A percentile compares a stretch with the other conserved stretches of the same genome.
phyloP scores from a whole-genome alignment of 1,284 basidiomycete species.

The Cryptococcus floricola region DNA sequence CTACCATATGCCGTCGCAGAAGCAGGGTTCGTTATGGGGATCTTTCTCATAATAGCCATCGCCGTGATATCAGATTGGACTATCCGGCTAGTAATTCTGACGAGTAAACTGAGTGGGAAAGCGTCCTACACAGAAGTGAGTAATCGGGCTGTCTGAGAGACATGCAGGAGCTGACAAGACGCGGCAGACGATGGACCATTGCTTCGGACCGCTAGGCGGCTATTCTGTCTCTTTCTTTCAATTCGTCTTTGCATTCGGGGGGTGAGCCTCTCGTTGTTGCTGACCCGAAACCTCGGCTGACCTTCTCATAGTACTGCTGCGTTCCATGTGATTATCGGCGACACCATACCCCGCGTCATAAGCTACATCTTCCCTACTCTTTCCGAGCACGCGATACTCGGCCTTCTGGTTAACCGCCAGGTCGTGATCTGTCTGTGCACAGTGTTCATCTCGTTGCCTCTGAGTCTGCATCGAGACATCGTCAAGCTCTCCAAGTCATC shows the following conservation, averaged over 20 bases:
- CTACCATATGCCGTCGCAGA: conserved; percentile 88
- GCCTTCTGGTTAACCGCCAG: conserved; percentile 75
- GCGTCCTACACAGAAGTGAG: conserved; percentile 81
- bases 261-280: conserved; percentile 43
- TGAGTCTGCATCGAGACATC: conserved; percentile 94
- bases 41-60: conserved; percentile 72
- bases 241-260: conserved; percentile 95
- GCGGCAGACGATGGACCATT: conserved; percentile 76
- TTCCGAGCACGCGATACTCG: conserved; percentile 61
- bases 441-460: conserved; percentile 82
- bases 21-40: conserved; percentile 85
- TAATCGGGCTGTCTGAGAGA: background rate
- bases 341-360: conserved; percentile 94
- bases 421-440: conserved; percentile 85
- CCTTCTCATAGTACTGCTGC: conserved; percentile 75
- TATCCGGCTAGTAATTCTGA: conserved; percentile 88
- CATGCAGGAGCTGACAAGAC: background rate
- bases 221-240: conserved; percentile 96
- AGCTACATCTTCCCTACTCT: conserved; percentile 79
- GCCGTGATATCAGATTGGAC: conserved; percentile 58
- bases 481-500: conserved; percentile 93
- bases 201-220: conserved; percentile 82
- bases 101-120: conserved; percentile 90
- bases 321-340: conserved; percentile 87
- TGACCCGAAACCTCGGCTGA: background rate